Evolutionary conservation across 2,329 filamentous ascomycete species (phyloP).

Genomic region (Bertia moriformis): DNA sequence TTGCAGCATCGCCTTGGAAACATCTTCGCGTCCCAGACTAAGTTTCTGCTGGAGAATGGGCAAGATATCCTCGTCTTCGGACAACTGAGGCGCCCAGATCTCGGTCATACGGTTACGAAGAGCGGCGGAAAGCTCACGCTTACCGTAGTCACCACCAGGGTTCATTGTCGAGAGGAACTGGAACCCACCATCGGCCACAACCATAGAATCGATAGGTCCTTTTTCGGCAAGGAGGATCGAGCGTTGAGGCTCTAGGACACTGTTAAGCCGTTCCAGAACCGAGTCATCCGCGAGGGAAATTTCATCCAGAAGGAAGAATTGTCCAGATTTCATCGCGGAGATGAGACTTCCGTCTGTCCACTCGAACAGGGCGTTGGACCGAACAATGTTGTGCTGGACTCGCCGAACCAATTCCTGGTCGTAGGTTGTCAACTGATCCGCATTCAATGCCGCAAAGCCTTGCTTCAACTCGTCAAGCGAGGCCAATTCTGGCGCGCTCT

Average conservation of each 20-base stretch:
- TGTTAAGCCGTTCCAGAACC: conserved; percentile 89
- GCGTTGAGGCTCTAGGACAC: conserved; percentile 77
- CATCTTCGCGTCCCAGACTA: conserved; percentile 30
- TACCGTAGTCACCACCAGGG: conserved; percentile 93
- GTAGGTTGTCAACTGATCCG: conserved; percentile 26
- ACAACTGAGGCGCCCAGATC: conserved; percentile 89
- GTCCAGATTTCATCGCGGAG: conserved; percentile 77
- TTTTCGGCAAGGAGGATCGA: conserved; percentile 87
- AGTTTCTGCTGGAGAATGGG: conserved; percentile 77
- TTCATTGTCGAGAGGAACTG: conserved; percentile 99
- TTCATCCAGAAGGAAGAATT: conserved; percentile 89
- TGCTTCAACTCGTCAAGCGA: conserved; percentile 40
- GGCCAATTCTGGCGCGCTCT: conserved; percentile 21
- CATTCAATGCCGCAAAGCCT: conserved; percentile 38
- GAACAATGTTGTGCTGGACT: conserved; percentile 33
- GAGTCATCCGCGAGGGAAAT: conserved; percentile 97
- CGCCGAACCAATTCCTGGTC: conserved; percentile 29
- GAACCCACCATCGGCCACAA: conserved; percentile 65
- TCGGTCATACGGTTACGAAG: conserved; percentile 94
- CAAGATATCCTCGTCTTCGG: conserved; percentile 69
- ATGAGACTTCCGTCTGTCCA: conserved; percentile 93
- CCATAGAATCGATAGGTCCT: conserved; percentile 58
- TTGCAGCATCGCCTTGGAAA: conserved; percentile 58
- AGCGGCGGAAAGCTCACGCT: conserved; percentile 89
- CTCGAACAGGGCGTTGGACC: conserved; percentile 78